Conservation (phyloP, 1,284 basidiomycete species). For the Sporisorium sorghi region DNA sequence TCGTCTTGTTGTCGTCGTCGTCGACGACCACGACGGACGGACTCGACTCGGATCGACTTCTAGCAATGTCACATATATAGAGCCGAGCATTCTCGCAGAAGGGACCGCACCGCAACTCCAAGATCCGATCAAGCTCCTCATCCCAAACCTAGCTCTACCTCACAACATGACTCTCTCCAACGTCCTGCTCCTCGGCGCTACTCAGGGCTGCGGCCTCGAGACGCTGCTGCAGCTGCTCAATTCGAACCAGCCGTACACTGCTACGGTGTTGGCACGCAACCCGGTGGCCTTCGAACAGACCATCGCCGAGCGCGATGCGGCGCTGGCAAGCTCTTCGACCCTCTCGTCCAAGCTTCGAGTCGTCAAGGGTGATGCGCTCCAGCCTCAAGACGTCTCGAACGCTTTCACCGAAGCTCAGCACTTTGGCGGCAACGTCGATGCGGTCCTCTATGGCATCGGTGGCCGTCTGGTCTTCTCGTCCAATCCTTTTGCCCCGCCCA, state of each 20-base stretch:
- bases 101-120: too few relatives aligned
- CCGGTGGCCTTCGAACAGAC: background rate
- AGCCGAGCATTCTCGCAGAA: background rate
- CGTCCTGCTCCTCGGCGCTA: background rate
- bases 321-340: background rate
- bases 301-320: background rate
- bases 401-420: background rate
- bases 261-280: background rate
- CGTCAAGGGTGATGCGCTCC: background rate
- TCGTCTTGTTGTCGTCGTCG: too few relatives aligned
- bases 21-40: too few relatives aligned
- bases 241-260: background rate
- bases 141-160: too few relatives aligned
- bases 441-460: background rate
- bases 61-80: background rate
- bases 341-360: background rate
- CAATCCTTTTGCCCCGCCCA: background rate
- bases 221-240: conserved; percentile 1
- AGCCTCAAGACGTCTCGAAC: background rate
- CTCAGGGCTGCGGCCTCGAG: background rate
- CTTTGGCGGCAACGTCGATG: background rate
- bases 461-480: background rate
- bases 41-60: too few relatives aligned
- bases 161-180: background rate
- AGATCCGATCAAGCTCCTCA: too few relatives aligned